These are phyloP conservation scores for Phytophthora agathidicida DNA, from an alignment of 352 stramenopile species.

Conservation along the genomic window DNA sequence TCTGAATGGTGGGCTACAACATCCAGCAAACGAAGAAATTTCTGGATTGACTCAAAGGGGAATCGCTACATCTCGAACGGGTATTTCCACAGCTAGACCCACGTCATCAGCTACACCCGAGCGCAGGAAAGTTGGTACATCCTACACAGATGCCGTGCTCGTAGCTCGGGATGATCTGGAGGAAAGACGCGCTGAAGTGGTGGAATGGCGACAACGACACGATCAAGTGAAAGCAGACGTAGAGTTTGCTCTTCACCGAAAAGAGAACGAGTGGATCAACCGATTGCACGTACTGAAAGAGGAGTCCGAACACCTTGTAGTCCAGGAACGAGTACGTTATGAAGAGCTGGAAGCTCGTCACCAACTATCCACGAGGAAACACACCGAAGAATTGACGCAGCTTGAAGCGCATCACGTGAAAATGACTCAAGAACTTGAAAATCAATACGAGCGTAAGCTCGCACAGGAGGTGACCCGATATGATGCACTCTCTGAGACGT, in stretches of 20 bases:
- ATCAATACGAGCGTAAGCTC: conserved; percentile 93
- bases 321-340: conserved; percentile 78
- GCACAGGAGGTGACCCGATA: conserved; percentile 90
- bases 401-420: conserved; percentile 82
- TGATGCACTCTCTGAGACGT: conserved; percentile 85
- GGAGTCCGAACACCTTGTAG: conserved; percentile 75
- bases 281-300: conserved; percentile 80
- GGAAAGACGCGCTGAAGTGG: conserved; percentile 52
- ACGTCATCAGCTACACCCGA: conserved; percentile 21
- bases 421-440: conserved; percentile 90
- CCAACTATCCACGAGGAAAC: conserved; percentile 70
- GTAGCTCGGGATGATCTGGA: conserved; percentile 83
- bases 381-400: conserved; percentile 78
- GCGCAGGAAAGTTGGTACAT: conserved; percentile 16
- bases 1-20: conserved; percentile 14
- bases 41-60: background rate
- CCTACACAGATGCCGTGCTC: conserved; percentile 60
- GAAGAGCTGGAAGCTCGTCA: conserved; percentile 81
- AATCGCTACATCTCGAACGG: conserved; percentile 5
- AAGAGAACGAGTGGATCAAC: conserved; percentile 91
- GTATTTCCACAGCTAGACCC: conserved; percentile 18
- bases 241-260: conserved; percentile 83
- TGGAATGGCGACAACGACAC: conserved; percentile 72
- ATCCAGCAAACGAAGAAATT: conserved; percentile 10
- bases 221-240: conserved; percentile 84